These are phyloP conservation scores for Veloporphyrellus conicus DNA, from an alignment of 1,284 basidiomycete genomes.

Conservation along the genomic window DNA sequence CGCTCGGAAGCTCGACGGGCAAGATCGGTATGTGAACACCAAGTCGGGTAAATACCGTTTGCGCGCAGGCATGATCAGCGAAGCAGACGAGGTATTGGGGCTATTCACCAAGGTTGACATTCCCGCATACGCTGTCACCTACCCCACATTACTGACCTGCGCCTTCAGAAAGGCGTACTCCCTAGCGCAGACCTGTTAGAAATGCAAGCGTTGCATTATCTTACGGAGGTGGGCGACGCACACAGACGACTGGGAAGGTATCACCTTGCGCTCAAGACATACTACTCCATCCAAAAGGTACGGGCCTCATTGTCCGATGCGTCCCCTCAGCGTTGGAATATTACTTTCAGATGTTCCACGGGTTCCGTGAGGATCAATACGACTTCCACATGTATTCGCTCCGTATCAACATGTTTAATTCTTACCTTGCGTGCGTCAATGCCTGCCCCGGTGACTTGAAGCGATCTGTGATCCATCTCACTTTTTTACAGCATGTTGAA, in stretches of 20 bases:
- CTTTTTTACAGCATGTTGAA: conserved; percentile 56
- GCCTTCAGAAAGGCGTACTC: conserved; percentile 73
- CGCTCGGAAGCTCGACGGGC: conserved; percentile 84
- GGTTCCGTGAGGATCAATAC: conserved; percentile 93
- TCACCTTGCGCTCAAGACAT: conserved; percentile 86
- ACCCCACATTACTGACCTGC: conserved; percentile 1
- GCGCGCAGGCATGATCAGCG: conserved; percentile 72
- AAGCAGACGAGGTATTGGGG: conserved; percentile 70
- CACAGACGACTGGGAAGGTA: conserved; percentile 63
- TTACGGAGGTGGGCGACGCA: conserved; percentile 79
- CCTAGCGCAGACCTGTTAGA: conserved; percentile 86
- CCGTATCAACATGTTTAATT: conserved; percentile 82
- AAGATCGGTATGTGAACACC: conserved; percentile 94
- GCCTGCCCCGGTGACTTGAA: neutral
- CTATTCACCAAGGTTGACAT: conserved; percentile 80
- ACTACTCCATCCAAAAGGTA: conserved; percentile 73
- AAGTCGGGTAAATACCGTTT: conserved; percentile 92
- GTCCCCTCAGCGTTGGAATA: conserved; percentile 3
- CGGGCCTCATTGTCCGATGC: conserved; percentile 14
- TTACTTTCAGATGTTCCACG: conserved; percentile 66
- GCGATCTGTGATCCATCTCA: neutral
- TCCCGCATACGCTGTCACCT: neutral
- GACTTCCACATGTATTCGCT: conserved; percentile 97
- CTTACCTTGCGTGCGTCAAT: conserved; percentile 69
- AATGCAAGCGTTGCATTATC: conserved; percentile 92